These are phyloP conservation scores for Salvia splendens DNA, from an alignment of 257 asterid species.

Conservation along the genomic window DNA sequence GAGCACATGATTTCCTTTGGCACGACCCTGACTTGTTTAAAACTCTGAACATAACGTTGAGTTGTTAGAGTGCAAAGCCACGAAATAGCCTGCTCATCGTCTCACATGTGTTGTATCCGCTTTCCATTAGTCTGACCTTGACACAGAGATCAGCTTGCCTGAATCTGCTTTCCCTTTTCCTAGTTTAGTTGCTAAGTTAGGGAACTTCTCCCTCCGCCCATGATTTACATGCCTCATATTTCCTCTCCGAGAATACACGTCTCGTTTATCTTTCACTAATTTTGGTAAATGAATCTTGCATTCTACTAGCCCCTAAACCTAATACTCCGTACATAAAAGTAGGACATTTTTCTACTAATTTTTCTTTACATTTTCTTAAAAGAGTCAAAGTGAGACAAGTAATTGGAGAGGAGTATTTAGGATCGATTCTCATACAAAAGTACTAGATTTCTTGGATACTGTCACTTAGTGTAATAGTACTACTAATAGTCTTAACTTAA, in stretches of 20 bases:
- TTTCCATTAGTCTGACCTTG: slow-evolving; percentile 32
- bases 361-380: no score
- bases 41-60: slow-evolving; percentile 48
- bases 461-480: no score
- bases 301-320: no score
- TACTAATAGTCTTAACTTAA: no score
- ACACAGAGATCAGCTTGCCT: slow-evolving; percentile 27
- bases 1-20: slow-evolving; percentile 55
- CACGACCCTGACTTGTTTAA: slow-evolving; percentile 39
- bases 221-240: no score
- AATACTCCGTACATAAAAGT: no score
- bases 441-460: not conserved
- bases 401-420: not conserved
- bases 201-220: slow-evolving; percentile 28
- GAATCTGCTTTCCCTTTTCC: slow-evolving; percentile 9
- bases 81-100: slow-evolving; percentile 55
- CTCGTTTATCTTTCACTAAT: no score
- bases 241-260: no score
- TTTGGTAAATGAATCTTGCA: no score
- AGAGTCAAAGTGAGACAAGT: no score
- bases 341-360: no score
- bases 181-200: slow-evolving; percentile 44
- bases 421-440: slow-evolving; percentile 12
- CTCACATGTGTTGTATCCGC: slow-evolving; percentile 28
- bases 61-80: slow-evolving; percentile 50